Base-by-base conservation (phyloP, 305 asterid species). In the Nicotiana rustica region DNA sequence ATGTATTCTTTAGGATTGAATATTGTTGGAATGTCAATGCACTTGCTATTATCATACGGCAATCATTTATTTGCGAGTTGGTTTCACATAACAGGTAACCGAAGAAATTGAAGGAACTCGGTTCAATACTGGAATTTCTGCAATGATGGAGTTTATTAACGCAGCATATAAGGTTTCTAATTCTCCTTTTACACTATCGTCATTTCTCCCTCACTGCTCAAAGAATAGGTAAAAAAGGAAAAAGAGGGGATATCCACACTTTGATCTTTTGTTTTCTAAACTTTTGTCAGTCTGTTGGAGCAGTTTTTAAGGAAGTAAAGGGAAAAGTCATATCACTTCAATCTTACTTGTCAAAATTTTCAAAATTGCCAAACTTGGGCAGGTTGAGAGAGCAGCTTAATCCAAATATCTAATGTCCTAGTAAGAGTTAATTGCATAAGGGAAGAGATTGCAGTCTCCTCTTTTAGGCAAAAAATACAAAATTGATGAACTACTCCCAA, bases 111-210 rank as follows among this genome's bases (percentile, higher is more conserved):
- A 96, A 92, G 98, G 90, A 85, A 96, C 98, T 4, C 86, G 99
- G 75, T 96, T 94, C 90, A 96, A 94, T 85, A 96, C 99, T 67
- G 99, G 98, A 85, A 94, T 96, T 86, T 96, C 99, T 86, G 98
- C 99, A 66, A 92, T 96, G 99, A 96, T 96, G 99, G 99, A 94
- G 92, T 96, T 96, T 87, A 89, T 87, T 60, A 96, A 96, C 85
- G 95, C 97, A 61, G 98, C 98, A 61, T 88, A 94, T 90, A 96
- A 96, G 99, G 99, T 96, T 38, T 84, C 31, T 78, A 80, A 15
- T 49, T 73, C 79, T 73, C 21, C 14, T 73, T 73, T 73, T 66
- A 31, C 15, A 65, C 44, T n/a, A 59, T 57, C 67, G 47, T 13
- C 55, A 64, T 10, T 49, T 15, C 70, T 2, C 64, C 52, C 59